phyloP scores from a whole-genome alignment of 1,284 basidiomycete species.

The Sporisorium graminicola region DNA sequence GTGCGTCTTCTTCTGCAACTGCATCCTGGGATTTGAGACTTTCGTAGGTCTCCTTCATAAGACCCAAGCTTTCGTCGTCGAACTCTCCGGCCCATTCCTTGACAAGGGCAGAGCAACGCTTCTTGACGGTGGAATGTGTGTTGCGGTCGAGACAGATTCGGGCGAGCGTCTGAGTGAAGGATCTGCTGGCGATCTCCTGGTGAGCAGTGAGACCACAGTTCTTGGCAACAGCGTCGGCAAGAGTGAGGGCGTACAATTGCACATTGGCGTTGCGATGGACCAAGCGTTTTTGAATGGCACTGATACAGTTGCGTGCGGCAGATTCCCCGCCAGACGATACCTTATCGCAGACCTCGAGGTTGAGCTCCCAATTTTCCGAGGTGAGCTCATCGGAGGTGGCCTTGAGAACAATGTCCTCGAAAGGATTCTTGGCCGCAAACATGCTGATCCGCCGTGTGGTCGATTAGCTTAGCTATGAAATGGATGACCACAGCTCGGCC shows the following conservation, averaged over 20 bases:
- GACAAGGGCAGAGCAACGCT: conserved; percentile 80
- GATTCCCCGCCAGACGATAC: conserved; percentile 83
- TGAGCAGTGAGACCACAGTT: conserved; percentile 87
- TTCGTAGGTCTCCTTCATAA: conserved; percentile 92
- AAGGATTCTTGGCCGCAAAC: conserved; percentile 77
- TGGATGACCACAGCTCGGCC: conserved; percentile 1
- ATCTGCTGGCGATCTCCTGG: conserved; percentile 87
- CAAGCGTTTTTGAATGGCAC: conserved; percentile 87
- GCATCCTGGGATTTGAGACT: conserved; percentile 79
- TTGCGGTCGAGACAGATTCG: conserved; percentile 90
- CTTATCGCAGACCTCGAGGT: conserved; percentile 95
- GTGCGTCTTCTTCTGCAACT: conserved; percentile 41
- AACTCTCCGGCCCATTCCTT: conserved; percentile 84
- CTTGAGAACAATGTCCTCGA: conserved; percentile 93
- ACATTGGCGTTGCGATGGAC: conserved; percentile 95
- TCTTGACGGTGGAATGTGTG: conserved; percentile 88
- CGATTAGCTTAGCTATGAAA: not conserved
- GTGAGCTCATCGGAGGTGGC: conserved; percentile 95
- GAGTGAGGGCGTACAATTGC: conserved; percentile 87
- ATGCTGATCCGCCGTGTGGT: conserved; percentile 32
- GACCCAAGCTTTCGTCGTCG: conserved; percentile 81
- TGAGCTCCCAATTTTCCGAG: conserved; percentile 94
- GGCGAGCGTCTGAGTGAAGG: conserved; percentile 89
- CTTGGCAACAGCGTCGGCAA: conserved; percentile 75
- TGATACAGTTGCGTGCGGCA: conserved; percentile 84